A percentile compares a stretch with the other conserved stretches of the same genome.
phyloP scores from a whole-genome alignment of 768 basidiomycete genomes.

The Terana coerulea region DNA sequence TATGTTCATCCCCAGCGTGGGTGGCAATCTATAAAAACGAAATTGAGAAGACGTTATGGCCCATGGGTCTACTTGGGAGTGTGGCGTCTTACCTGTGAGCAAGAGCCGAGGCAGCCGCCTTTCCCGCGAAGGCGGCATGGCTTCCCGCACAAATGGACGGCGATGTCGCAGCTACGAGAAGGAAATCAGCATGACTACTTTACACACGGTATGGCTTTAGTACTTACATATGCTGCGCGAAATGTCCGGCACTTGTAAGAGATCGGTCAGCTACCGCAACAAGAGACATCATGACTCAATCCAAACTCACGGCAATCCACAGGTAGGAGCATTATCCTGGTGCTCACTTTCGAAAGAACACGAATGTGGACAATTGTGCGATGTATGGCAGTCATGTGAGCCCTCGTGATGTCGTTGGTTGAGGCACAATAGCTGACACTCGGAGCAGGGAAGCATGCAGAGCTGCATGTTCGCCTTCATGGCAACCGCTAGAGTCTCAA shows the following conservation, averaged over 20 bases:
- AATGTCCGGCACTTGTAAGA: slow-evolving; percentile 51
- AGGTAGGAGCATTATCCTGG: slow-evolving; percentile 27
- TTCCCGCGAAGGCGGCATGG: slow-evolving; percentile 42
- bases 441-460: slow-evolving; percentile 44
- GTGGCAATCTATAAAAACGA: slow-evolving; percentile 41
- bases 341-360: slow-evolving; percentile 43
- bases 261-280: too few species aligned
- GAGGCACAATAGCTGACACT: slow-evolving; percentile 49
- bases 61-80: too few species aligned
- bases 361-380: slow-evolving; percentile 40
- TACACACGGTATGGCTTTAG: not conserved
- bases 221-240: slow-evolving; percentile 50
- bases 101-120: slow-evolving; percentile 48
- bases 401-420: slow-evolving; percentile 41
- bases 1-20: slow-evolving; percentile 47
- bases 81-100: slow-evolving; percentile 40
- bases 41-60: too few species aligned
- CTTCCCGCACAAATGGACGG: slow-evolving; percentile 51
- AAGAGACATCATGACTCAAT: too few species aligned
- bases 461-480: slow-evolving; percentile 43
- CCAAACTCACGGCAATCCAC: slow-evolving; percentile 48
- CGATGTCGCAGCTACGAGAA: slow-evolving; percentile 45
- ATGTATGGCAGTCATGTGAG: slow-evolving; percentile 47
- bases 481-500: slow-evolving; percentile 41
- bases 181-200: not conserved